Base-by-base conservation (phyloP, 2,329 filamentous ascomycete genomes). In the Colletotrichum costaricense region DNA sequence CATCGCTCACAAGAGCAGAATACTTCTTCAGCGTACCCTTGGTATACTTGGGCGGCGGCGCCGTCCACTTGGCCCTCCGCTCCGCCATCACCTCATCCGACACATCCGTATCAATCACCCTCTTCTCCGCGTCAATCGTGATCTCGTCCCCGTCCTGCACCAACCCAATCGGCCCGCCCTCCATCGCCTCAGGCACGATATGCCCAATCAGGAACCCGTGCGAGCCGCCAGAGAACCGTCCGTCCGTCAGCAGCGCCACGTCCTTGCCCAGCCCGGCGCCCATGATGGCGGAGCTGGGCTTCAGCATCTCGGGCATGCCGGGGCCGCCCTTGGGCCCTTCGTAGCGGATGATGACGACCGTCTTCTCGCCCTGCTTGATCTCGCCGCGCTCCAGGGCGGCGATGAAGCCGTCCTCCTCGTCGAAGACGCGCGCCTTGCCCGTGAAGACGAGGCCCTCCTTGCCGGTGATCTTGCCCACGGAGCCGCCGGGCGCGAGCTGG, bases 281-380 rank as follows among this genome's bases (percentile, higher is more conserved):
- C 94, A 98, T 98, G 79, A 98, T 93, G 63, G 95, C 94, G 0
- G 94, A 95, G 66, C 91, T 94, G n/a, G 95, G 94, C 87, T 97
- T 97, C 75, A 98, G 87, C 88, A 97, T 96, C 85, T 98, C 95
- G 38, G 95, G 95, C 93, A 98, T 98, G 71, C 95, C 95, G 1
- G 95, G 95, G 0, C 95, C 95, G 76, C 95, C 95, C 85, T 96
- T 97, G 74, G 95, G 95, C 0, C 95, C 95, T 81, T 98, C 95
- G 82, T 98, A 98, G 64, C 95, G 93, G 78, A 98, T 96, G 69
- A 98, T 92, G 65, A 97, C 90, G 35, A 98, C 95, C 1, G 96
- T 92, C 84, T 97, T 97, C 83, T 97, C 94, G 76, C 92, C 93
- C 81, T 93, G 92, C 76, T 95, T 94, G 78, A 98, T 94, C 77